Percentiles rank a stretch among this genome's conserved stretches.
Evolutionary conservation across 208 protist species (phyloP).

Genomic region (Leishmania tarentolae): DNA sequence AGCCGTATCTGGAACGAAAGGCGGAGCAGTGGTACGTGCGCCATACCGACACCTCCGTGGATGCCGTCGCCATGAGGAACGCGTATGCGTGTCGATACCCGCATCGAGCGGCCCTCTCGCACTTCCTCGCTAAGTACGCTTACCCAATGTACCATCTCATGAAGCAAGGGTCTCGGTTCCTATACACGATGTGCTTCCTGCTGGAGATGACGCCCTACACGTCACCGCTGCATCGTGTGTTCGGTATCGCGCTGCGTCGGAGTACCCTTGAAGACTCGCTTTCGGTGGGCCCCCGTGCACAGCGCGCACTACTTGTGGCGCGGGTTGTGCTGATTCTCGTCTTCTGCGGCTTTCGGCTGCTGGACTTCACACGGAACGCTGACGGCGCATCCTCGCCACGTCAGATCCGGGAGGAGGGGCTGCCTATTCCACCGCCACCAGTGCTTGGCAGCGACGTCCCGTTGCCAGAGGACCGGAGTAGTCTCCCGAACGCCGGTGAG

Average conservation of each 20-base stretch:
- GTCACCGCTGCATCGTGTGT: slow-evolving; percentile 52
- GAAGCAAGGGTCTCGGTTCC: slow-evolving; percentile 35
- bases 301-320: slow-evolving; percentile 51
- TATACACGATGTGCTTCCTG: slow-evolving; percentile 65
- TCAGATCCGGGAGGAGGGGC: slow-evolving; percentile 29
- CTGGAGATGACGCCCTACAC: slow-evolving; percentile 76
- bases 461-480: slow-evolving; percentile 22
- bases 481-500: slow-evolving; percentile 41
- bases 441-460: slow-evolving; percentile 58
- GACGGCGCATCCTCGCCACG: slow-evolving; percentile 21
- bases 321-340: slow-evolving; percentile 66
- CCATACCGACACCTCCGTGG: slow-evolving; percentile 47
- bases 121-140: slow-evolving; percentile 42
- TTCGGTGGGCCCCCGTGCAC: slow-evolving; percentile 37
- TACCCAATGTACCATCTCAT: slow-evolving; percentile 64
- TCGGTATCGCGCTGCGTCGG: slow-evolving; percentile 59
- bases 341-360: slow-evolving; percentile 65
- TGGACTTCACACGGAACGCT: slow-evolving; percentile 53
- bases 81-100: slow-evolving; percentile 52
- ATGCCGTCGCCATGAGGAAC: slow-evolving; percentile 49
- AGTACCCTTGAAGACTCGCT: slow-evolving; percentile 45
- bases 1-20: slow-evolving; percentile 62
- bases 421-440: slow-evolving; percentile 72
- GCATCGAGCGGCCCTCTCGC: slow-evolving; percentile 35
- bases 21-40: slow-evolving; percentile 49